These are phyloP conservation scores for Suillus lakei DNA, from an alignment of 768 basidiomycete genomes.

Conservation along the genomic window DNA sequence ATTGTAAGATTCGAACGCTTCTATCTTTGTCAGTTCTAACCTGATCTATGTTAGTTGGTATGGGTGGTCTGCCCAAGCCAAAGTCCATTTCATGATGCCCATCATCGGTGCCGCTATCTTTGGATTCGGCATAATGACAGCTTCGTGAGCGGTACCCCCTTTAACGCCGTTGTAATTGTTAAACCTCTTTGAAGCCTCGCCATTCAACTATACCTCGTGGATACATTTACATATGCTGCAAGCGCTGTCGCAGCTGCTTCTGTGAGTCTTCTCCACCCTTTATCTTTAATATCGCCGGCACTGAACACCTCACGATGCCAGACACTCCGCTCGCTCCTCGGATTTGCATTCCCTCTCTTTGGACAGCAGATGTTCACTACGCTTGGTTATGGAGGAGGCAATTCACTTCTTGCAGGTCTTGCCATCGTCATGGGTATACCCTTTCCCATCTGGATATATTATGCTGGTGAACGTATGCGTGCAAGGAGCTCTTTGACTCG, in stretches of 20 bases:
- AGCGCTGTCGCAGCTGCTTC: conserved; percentile 67
- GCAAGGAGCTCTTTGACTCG: too few relatives aligned
- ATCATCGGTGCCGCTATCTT: conserved; percentile 65
- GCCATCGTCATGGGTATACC: too few relatives aligned
- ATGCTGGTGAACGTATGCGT: conserved; percentile 23
- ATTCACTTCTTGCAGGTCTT: too few relatives aligned
- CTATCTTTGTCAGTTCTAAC: background rate
- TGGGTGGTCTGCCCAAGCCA: conserved; percentile 77
- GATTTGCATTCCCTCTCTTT: conserved; percentile 70
- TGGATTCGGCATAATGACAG: conserved; percentile 66
- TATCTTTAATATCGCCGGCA: background rate
- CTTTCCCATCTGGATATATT: too few relatives aligned
- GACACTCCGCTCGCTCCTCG: conserved; percentile 66
- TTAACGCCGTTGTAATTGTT: background rate
- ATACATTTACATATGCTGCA: conserved; percentile 70
- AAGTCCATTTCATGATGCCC: conserved; percentile 76
- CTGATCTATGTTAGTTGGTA: conserved; percentile 59
- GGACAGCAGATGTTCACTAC: conserved; percentile 65
- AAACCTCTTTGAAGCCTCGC: conserved; percentile 49
- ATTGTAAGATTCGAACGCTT: conserved; percentile 51
- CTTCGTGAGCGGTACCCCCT: conserved; percentile 46
- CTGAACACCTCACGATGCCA: conserved; percentile 20
- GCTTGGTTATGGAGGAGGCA: conserved; percentile 65
- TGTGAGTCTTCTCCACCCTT: conserved; percentile 39
- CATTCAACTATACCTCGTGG: conserved; percentile 72